Evolutionary conservation across 169 alveolate species (phyloP).

Genomic region (Eimeria falciformis): DNA sequence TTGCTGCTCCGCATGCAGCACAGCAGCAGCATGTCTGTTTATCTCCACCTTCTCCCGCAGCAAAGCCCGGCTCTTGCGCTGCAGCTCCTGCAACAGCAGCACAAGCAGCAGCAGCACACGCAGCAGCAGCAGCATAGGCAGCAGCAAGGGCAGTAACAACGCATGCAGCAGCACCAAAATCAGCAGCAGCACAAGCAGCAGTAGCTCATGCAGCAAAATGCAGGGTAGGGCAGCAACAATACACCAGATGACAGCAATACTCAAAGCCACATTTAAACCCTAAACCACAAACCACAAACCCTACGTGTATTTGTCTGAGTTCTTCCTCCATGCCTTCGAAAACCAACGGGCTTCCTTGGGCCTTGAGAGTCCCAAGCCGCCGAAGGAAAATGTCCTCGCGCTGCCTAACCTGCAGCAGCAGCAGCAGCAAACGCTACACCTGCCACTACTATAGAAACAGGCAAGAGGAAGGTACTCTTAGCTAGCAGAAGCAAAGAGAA

Average conservation of each 20-base stretch:
- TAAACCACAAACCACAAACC: background rate
- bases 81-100: slow-evolving; percentile 15
- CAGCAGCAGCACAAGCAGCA: background rate
- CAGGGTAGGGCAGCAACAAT: too few relatives aligned
- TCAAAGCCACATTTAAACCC: background rate
- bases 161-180: background rate
- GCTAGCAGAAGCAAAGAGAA: background rate
- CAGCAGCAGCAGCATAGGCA: slow-evolving; percentile 27
- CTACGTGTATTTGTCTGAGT: slow-evolving; percentile 13
- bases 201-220: too few relatives aligned
- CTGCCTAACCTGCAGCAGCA: slow-evolving; percentile 26
- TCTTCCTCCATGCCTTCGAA: slow-evolving; percentile 31
- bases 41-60: slow-evolving; percentile 59
- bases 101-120: background rate
- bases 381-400: background rate
- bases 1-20: slow-evolving; percentile 53
- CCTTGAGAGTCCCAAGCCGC: slow-evolving; percentile 6
- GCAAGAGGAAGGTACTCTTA: background rate
- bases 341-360: background rate
- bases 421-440: background rate
- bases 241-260: background rate
- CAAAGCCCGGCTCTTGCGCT: slow-evolving; percentile 50
- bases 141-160: slow-evolving; percentile 22
- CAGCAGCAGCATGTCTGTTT: slow-evolving; percentile 46
- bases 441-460: background rate